These are phyloP conservation scores for Ustilago shanxiensis DNA, from an alignment of 1,284 basidiomycete genomes.

Conservation along the genomic window DNA sequence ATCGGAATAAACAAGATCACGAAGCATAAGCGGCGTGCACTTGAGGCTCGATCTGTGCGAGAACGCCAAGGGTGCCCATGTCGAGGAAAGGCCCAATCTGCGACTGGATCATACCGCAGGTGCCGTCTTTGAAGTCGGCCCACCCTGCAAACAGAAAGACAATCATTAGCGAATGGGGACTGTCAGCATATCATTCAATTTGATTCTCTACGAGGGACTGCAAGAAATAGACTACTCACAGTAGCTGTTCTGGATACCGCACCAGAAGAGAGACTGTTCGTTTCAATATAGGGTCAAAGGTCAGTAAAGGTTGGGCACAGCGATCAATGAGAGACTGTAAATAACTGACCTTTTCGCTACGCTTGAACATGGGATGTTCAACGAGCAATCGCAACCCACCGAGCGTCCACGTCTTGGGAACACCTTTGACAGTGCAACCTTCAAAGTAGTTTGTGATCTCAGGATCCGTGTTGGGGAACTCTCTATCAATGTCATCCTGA, in stretches of 20 bases:
- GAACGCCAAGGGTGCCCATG: conserved; percentile 33
- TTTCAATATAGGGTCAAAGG: background rate
- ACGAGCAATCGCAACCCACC: conserved; percentile 38
- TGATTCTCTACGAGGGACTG: too few species aligned
- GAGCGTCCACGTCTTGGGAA: conserved; percentile 47
- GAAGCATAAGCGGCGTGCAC: conserved; percentile 40
- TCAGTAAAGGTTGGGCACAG: background rate
- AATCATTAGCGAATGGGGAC: too few species aligned
- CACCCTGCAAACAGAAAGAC: conserved; percentile 12
- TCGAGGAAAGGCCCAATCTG: conserved; percentile 52
- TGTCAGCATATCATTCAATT: too few species aligned
- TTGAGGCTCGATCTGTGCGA: conserved; percentile 37
- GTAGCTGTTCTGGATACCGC: conserved; percentile 49
- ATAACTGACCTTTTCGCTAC: conserved; percentile 19
- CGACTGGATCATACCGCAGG: conserved; percentile 47
- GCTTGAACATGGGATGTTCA: conserved; percentile 38
- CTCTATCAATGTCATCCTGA: conserved; percentile 34
- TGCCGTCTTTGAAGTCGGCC: conserved; percentile 39
- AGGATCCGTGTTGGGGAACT: conserved; percentile 40
- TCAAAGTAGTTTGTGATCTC: conserved; percentile 38
- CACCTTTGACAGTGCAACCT: conserved; percentile 36
- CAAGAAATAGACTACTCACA: conserved; percentile 24
- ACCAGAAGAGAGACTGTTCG: conserved; percentile 39
- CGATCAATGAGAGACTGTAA: background rate
- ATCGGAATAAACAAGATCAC: background rate